These are phyloP conservation scores for Aspergillus ibericus DNA, from an alignment of 2,329 filamentous ascomycete species.

Conservation along the genomic window DNA sequence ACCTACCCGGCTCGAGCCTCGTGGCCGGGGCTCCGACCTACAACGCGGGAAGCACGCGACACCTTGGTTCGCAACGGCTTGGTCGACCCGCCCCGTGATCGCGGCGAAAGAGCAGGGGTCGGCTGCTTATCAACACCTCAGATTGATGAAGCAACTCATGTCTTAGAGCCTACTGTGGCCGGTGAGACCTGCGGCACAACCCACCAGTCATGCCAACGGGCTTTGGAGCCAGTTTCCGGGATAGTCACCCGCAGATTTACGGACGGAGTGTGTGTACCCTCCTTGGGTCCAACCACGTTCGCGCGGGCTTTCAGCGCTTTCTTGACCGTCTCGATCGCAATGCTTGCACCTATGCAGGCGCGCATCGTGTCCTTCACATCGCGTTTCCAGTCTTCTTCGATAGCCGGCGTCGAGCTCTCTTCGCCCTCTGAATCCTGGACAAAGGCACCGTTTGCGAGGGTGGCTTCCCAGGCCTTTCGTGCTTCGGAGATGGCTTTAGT, in stretches of 20 bases:
- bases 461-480: slow-evolving; percentile 45
- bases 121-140: not conserved
- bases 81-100: not conserved
- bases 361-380: slow-evolving; percentile 63
- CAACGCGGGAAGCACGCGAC: not conserved
- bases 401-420: slow-evolving; percentile 46
- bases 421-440: slow-evolving; percentile 17
- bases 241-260: slow-evolving; percentile 37
- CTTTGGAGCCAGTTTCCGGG: slow-evolving; percentile 39
- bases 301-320: slow-evolving; percentile 50
- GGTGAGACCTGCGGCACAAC: slow-evolving; percentile 42
- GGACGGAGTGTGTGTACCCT: not conserved
- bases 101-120: not conserved
- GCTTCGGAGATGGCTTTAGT: slow-evolving; percentile 41
- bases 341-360: slow-evolving; percentile 68
- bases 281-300: not conserved
- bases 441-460: slow-evolving; percentile 41
- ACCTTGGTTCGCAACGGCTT: not conserved
- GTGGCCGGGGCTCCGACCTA: not conserved
- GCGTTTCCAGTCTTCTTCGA: slow-evolving; percentile 62
- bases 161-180: slow-evolving; percentile 9
- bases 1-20: too few species aligned
- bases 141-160: slow-evolving; percentile 7
- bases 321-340: slow-evolving; percentile 62
- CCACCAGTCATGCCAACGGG: slow-evolving; percentile 50